Conservation (phyloP, 1,139 yeast species). For the Geotrichum citri-aurantii region DNA sequence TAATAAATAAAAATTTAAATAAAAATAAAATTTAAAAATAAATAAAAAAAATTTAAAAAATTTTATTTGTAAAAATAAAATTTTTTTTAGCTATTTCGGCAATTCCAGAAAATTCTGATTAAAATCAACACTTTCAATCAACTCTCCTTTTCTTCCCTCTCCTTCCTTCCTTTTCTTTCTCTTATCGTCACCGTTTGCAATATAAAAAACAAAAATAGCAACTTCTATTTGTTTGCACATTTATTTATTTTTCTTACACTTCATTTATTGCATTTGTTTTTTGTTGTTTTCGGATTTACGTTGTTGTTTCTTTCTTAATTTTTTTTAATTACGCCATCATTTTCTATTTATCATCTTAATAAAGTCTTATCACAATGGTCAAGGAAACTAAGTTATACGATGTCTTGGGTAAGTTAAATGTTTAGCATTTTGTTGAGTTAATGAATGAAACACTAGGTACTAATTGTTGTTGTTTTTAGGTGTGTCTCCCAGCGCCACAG, state of each 20-base stretch:
- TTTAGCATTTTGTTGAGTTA: neutral
- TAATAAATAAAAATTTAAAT: too few relatives aligned
- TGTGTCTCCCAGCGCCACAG: conserved; percentile 71
- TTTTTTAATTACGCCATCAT: neutral
- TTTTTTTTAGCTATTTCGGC: neutral
- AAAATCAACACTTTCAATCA: neutral
- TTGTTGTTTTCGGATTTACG: neutral
- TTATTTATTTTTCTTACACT: neutral
- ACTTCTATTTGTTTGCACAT: neutral
- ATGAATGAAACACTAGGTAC: neutral
- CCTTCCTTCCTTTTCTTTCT: neutral
- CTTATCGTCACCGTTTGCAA: neutral
- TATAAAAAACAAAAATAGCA: neutral
- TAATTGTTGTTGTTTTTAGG: conserved; percentile 37
- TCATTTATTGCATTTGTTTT: conserved; percentile 4
- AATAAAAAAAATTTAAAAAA: too few relatives aligned
- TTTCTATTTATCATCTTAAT: neutral
- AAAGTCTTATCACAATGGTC: conserved; percentile 52
- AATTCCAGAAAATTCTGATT: neutral
- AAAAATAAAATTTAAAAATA: too few relatives aligned
- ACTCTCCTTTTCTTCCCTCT: neutral
- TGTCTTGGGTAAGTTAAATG: conserved; percentile 36
- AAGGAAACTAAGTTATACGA: conserved; percentile 88
- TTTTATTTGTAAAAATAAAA: too few relatives aligned
- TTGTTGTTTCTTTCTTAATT: neutral